A percentile compares a stretch with the other conserved stretches of the same genome.
phyloP scores from a whole-genome alignment of 306 rosid species.

The Trifolium pratense region DNA sequence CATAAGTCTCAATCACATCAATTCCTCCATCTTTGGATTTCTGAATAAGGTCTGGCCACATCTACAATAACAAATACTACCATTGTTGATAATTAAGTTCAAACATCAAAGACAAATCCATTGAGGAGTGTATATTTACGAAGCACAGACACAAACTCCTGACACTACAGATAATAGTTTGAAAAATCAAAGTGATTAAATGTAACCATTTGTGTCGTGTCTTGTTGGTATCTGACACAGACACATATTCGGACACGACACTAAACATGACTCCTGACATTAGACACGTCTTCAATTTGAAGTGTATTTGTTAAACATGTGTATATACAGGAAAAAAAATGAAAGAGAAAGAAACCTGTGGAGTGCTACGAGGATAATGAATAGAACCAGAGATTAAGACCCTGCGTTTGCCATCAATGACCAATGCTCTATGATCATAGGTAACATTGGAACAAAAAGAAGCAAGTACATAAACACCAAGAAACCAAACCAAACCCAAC shows the following conservation, averaged over 20 bases:
- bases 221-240: not conserved
- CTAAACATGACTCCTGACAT: not conserved
- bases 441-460: constrained; percentile 65
- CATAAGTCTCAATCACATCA: constrained; percentile 91
- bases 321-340: constrained; percentile 13
- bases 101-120: constrained; percentile 6
- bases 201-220: not conserved
- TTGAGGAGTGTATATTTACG: not conserved
- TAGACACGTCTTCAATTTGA: not conserved
- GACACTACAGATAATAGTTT: not conserved
- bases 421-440: constrained; percentile 84
- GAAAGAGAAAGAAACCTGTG: constrained; percentile 55
- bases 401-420: constrained; percentile 80
- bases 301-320: not conserved
- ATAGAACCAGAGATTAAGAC: constrained; percentile 87
- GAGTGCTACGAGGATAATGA: constrained; percentile 97
- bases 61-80: constrained; percentile 53
- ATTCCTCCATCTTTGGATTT: constrained; percentile 94
- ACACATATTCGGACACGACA: not conserved
- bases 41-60: constrained; percentile 96
- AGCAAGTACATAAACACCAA: constrained; percentile 46
- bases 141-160: not conserved
- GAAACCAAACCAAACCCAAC: constrained; percentile 45
- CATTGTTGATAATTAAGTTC: constrained; percentile 15
- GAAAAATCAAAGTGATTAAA: not conserved